A percentile compares a stretch with the other conserved stretches of the same genome.
Evolutionary conservation across 2,329 filamentous ascomycete genomes (phyloP).

Genomic region (Geoglossum cookeanum): DNA sequence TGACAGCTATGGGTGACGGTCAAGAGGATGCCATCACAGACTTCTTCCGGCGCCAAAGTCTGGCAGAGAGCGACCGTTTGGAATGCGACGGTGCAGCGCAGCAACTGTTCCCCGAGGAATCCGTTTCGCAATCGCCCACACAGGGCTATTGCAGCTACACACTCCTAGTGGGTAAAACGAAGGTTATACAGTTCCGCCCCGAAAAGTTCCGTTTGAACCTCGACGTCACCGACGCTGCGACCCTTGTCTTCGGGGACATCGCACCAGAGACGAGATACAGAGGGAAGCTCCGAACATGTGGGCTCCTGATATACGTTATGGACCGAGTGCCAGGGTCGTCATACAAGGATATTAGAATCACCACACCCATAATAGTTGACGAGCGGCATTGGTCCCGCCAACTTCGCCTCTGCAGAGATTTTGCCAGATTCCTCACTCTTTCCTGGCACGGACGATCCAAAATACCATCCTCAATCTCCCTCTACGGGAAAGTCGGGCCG

Average conservation of each 20-base stretch:
- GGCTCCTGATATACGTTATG: constrained; percentile 25
- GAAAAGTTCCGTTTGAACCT: constrained; percentile 24
- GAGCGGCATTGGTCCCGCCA: constrained; percentile 8
- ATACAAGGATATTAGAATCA: constrained; percentile 17
- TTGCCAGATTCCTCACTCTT: constrained; percentile 23
- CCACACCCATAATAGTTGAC: constrained; percentile 2
- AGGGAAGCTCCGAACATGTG: constrained; percentile 16
- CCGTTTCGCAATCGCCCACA: constrained; percentile 18
- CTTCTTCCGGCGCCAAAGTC: neutral
- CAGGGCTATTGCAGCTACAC: constrained; percentile 37
- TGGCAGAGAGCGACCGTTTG: neutral
- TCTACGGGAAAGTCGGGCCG: neutral
- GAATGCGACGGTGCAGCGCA: neutral
- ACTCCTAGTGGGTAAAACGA: constrained; percentile 19
- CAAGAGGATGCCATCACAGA: neutral
- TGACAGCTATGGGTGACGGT: neutral
- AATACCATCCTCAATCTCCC: neutral
- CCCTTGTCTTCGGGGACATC: constrained; percentile 21
- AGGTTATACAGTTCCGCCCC: constrained; percentile 31
- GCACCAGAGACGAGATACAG: constrained; percentile 25
- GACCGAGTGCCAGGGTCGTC: constrained; percentile 24
- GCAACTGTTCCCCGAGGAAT: neutral
- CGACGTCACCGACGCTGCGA: constrained; percentile 20
- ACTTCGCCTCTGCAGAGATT: constrained; percentile 21
- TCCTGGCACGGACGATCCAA: constrained; percentile 16